Percentiles rank a stretch among this genome's conserved stretches.
These are phyloP conservation scores for Leishmania tarentolae DNA, from an alignment of 208 protist genomes.

Conservation along the genomic window DNA sequence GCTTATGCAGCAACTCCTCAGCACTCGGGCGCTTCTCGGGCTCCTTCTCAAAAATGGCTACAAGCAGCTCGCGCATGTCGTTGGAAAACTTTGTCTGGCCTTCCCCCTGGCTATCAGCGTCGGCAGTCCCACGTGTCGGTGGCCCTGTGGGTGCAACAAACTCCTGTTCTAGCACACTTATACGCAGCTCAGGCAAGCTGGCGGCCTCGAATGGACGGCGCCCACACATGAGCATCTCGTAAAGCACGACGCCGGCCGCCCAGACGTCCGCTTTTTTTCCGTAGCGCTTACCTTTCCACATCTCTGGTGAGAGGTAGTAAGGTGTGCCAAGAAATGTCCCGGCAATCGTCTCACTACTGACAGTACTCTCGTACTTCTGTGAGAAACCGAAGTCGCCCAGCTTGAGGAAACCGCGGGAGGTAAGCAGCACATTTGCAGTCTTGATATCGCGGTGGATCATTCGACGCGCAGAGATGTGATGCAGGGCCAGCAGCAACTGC, in stretches of 20 bases:
- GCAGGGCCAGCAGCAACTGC: conserved; percentile 79
- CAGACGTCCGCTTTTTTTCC: conserved; percentile 90
- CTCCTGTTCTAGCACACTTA: conserved; percentile 51
- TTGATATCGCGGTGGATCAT: conserved; percentile 95
- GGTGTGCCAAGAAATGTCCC: conserved; percentile 91
- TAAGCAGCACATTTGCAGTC: conserved; percentile 90
- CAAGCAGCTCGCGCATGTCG: conserved; percentile 82
- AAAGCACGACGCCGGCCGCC: conserved; percentile 84
- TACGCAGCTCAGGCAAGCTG: conserved; percentile 58
- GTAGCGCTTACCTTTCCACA: conserved; percentile 86
- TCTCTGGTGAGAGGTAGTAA: conserved; percentile 92
- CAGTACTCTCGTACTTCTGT: conserved; percentile 86
- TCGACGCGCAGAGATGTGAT: conserved; percentile 85
- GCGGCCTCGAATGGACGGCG: conserved; percentile 74
- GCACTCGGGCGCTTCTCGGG: conserved; percentile 70
- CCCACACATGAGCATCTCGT: conserved; percentile 83
- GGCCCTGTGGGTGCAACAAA: conserved; percentile 53
- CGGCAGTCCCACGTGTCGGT: conserved; percentile 23
- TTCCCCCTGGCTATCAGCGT: conserved; percentile 3
- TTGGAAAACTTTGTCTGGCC: conserved; percentile 39
- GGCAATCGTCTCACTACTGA: conserved; percentile 80
- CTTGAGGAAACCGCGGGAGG: conserved; percentile 84
- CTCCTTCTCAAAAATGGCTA: conserved; percentile 59
- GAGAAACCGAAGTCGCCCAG: conserved; percentile 94
- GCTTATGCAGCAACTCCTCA: conserved; percentile 71